Evolutionary conservation across 306 rosid genomes (phyloP), one percentile per base, ranked within the genome.

Genomic region (Rosa chinensis): DNA sequence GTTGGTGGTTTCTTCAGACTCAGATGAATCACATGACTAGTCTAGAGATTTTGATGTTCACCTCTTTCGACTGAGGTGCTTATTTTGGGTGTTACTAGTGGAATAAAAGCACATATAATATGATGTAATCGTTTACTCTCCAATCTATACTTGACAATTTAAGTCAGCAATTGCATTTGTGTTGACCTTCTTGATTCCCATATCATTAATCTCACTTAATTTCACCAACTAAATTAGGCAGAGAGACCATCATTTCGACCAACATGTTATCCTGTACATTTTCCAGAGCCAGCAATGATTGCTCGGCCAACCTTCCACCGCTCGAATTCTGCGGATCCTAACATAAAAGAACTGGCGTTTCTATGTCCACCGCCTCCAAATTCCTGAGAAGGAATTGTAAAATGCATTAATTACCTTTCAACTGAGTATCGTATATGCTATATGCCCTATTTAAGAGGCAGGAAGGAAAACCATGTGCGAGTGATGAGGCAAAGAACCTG

Each of bases 331-430:
- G 87, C 84, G 0, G 82, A 75, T 82, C 76, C 86, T 83, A 92
- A 61, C 87, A 91, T 77, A 90, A 92, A 90, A 56, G 98, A 92
- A 80, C 98, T 85, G 0, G 99, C 99, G 56, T 89, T 85, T 82
- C 68, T 82, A 85, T 91, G 97, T 55, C 99, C 99, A 74, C 96
- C 97, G 10, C 97, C 99, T 84, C 94, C 94, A 73, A 87, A 92
- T 79, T 82, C 87, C 98, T 92, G 89, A 79, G 8, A 80, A 48
- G 66, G 23, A 53, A 63, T 63, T 20, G 40, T 35, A 53, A n/a
- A 69, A 68, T 44, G 18, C 3, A 16, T 39, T 59, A 12, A 70
- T 75, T 80, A 69, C 37, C 74, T 35, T 80, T 25, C 58, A 49
- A 42, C 12, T 20, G 6, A 5, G 8, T 40, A 39, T 18, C 5